These are phyloP conservation scores for Lanmaoa rubissima DNA, from an alignment of 768 basidiomycete genomes.

Conservation along the genomic window DNA sequence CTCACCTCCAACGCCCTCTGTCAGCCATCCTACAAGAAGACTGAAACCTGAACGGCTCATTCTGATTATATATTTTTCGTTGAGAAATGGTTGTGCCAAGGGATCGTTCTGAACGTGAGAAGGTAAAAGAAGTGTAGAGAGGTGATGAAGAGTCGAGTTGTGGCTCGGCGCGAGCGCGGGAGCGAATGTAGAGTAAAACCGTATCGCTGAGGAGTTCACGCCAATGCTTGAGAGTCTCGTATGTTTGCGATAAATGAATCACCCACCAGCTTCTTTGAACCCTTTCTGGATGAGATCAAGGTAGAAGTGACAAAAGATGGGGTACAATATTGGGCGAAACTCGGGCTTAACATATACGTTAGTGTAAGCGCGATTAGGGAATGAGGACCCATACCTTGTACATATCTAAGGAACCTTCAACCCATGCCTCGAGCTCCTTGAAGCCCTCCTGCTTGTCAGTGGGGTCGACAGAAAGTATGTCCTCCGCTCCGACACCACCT, in stretches of 20 bases:
- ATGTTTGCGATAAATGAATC: background rate
- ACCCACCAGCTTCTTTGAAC: conserved; percentile 84
- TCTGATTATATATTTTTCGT: conserved; percentile 85
- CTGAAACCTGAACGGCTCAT: conserved; percentile 92
- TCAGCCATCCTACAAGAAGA: conserved; percentile 93
- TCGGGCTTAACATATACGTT: conserved; percentile 64
- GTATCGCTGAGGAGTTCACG: conserved; percentile 50
- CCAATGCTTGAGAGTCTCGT: conserved; percentile 5
- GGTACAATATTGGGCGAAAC: conserved; percentile 89
- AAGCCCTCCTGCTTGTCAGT: conserved; percentile 86
- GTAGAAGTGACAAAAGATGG: conserved; percentile 97
- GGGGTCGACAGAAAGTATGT: conserved; percentile 76
- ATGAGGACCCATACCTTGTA: conserved; percentile 59
- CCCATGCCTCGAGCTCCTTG: conserved; percentile 83
- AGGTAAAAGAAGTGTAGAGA: conserved; percentile 78
- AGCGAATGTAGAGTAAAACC: conserved; percentile 74
- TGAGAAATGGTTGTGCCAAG: conserved; percentile 78
- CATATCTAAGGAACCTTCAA: conserved; percentile 89
- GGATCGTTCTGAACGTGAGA: conserved; percentile 83
- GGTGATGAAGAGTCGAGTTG: conserved; percentile 64
- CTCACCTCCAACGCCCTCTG: conserved; percentile 87
- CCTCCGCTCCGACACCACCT: conserved; percentile 77
- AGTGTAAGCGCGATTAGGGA: conserved; percentile 1
- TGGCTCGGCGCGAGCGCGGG: conserved; percentile 65
- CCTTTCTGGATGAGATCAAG: conserved; percentile 90